Evolutionary conservation across 2,329 filamentous ascomycete species (phyloP).

Genomic region (Pseudogymnoascus sp.): DNA sequence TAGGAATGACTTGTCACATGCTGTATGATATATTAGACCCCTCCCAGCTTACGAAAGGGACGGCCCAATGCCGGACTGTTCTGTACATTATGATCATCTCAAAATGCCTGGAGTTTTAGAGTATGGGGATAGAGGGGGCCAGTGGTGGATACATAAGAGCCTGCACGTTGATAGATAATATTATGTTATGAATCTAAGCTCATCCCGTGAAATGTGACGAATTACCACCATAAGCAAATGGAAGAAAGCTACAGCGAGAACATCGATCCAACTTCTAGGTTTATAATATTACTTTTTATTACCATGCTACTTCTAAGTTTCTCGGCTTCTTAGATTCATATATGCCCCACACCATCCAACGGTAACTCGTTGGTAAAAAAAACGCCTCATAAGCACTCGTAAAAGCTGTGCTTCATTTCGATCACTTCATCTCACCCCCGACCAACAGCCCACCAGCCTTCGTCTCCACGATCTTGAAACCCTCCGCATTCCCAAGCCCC

Average conservation of each 20-base stretch:
- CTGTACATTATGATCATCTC: constrained; percentile 7
- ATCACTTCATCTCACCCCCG: constrained; percentile 16
- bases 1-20: neutral
- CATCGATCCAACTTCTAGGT: neutral
- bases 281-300: neutral
- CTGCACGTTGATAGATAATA: neutral
- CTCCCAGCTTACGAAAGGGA: neutral
- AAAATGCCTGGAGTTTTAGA: neutral
- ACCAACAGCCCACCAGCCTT: constrained; percentile 38
- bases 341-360: neutral
- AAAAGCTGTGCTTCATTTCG: neutral
- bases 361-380: neutral
- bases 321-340: neutral
- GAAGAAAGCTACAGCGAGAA: no score
- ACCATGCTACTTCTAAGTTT: neutral
- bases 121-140: neutral
- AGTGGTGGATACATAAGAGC: neutral
- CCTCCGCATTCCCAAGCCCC: constrained; percentile 64
- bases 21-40: neutral
- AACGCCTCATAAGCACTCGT: neutral
- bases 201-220: neutral
- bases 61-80: neutral
- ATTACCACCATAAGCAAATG: no score
- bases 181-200: neutral
- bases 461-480: constrained; percentile 77